These are phyloP conservation scores for Candida maesae DNA, from an alignment of 805 yeast species.

Conservation along the genomic window DNA sequence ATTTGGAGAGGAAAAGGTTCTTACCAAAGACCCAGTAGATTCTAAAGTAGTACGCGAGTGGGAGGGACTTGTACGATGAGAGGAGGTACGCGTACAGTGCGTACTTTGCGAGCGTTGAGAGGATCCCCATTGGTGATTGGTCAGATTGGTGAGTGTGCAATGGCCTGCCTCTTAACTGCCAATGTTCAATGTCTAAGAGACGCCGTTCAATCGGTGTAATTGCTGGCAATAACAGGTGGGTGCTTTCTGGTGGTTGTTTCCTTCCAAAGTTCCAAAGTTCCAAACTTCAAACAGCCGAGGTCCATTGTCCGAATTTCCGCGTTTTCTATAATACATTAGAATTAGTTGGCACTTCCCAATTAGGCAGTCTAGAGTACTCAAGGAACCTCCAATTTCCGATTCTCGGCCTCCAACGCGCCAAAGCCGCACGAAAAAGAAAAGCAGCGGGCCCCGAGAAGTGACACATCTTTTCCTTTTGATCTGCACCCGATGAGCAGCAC, in stretches of 20 bases:
- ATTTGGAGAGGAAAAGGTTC: constrained; percentile 37
- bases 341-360: background rate
- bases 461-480: background rate
- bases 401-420: no score
- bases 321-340: background rate
- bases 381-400: no score
- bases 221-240: no score
- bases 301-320: no score
- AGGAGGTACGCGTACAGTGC: constrained; percentile 23
- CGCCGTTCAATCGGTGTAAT: no score
- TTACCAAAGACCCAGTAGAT: constrained; percentile 49
- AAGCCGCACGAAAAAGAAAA: background rate
- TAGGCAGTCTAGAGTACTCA: background rate
- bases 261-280: no score
- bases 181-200: no score
- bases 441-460: background rate
- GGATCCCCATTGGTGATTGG: background rate
- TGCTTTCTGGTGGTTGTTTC: no score
- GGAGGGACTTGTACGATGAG: constrained; percentile 59
- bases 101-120: constrained; percentile 5
- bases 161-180: no score
- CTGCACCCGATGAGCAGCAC: background rate
- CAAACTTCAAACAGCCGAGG: no score
- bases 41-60: constrained; percentile 60
- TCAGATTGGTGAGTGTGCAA: no score